These are phyloP conservation scores for Podospora conica DNA, from an alignment of 495 filamentous ascomycete species.

Conservation along the genomic window DNA sequence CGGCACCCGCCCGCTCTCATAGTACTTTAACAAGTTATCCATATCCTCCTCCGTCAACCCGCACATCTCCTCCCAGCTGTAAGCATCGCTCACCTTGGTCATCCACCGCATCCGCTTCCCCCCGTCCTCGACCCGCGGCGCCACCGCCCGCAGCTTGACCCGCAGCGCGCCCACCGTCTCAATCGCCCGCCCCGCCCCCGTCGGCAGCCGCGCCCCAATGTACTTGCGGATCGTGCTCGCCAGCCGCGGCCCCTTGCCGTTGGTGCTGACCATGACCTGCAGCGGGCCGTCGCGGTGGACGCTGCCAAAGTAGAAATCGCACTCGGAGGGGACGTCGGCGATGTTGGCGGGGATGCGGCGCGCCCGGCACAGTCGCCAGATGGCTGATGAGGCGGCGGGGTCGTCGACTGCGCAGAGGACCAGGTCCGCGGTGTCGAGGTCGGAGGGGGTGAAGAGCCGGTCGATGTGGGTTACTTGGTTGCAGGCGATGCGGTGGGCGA, in stretches of 20 bases:
- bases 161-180: conserved; percentile 73
- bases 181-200: conserved; percentile 74
- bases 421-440: conserved; percentile 67
- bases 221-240: conserved; percentile 79
- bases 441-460: conserved; percentile 71
- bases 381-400: conserved; percentile 72
- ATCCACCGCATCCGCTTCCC: conserved; percentile 95
- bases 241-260: conserved; percentile 90
- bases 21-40: conserved; percentile 65
- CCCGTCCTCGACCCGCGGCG: conserved; percentile 64
- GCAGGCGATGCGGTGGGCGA: conserved; percentile 68
- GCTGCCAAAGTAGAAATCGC: conserved; percentile 97
- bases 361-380: conserved; percentile 90
- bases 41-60: conserved; percentile 81
- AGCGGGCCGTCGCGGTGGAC: conserved; percentile 91
- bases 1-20: conserved; percentile 47
- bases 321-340: conserved; percentile 92
- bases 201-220: conserved; percentile 71
- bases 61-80: conserved; percentile 79
- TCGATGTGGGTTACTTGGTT: conserved; percentile 70
- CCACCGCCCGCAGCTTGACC: conserved; percentile 69
- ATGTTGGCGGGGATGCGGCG: conserved; percentile 84
- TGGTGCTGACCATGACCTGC: conserved; percentile 97
- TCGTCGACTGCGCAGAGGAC: conserved; percentile 92
- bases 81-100: conserved; percentile 82